Evolutionary conservation across 352 stramenopile genomes (phyloP).

Genomic region (Globisporangium radiosum): DNA sequence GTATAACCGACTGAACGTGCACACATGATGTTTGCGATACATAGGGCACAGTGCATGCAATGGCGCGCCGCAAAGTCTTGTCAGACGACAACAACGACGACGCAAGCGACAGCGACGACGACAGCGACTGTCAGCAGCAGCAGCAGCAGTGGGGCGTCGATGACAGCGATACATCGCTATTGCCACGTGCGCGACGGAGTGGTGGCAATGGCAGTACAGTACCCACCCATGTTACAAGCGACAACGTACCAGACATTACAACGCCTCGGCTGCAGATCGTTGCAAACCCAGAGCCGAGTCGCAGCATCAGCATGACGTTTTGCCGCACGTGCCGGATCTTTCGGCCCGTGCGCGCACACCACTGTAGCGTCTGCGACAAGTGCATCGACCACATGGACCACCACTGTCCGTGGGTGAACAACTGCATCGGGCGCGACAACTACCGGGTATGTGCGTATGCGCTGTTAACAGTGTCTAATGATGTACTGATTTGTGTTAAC

Average conservation of each 20-base stretch:
- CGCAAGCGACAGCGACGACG: slow-evolving; percentile 13
- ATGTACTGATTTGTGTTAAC: too few species aligned
- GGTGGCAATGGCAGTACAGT: background rate
- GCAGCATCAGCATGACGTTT: slow-evolving; percentile 23
- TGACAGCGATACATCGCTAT: slow-evolving; percentile 2
- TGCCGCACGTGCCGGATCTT: slow-evolving; percentile 46
- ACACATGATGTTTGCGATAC: background rate
- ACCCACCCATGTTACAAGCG: background rate
- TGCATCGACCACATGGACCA: slow-evolving; percentile 97
- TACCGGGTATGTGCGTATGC: slow-evolving; percentile 63
- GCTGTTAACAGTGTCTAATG: background rate
- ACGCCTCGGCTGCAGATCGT: slow-evolving; percentile 25
- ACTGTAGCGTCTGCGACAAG: slow-evolving; percentile 78
- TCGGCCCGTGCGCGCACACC: slow-evolving; percentile 43
- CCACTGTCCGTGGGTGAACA: slow-evolving; percentile 97
- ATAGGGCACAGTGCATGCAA: slow-evolving; percentile 6
- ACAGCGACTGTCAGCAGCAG: slow-evolving; percentile 4
- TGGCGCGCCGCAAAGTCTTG: background rate
- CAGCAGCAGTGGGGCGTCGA: slow-evolving; percentile 1
- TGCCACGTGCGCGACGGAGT: slow-evolving; percentile 22
- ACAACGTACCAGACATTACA: background rate
- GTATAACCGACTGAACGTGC: too few species aligned
- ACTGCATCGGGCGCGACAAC: slow-evolving; percentile 96
- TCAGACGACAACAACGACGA: slow-evolving; percentile 10
- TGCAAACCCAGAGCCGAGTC: slow-evolving; percentile 4